phyloP scores from a whole-genome alignment of 208 protist genomes.

The Wallacemonas sp. region DNA sequence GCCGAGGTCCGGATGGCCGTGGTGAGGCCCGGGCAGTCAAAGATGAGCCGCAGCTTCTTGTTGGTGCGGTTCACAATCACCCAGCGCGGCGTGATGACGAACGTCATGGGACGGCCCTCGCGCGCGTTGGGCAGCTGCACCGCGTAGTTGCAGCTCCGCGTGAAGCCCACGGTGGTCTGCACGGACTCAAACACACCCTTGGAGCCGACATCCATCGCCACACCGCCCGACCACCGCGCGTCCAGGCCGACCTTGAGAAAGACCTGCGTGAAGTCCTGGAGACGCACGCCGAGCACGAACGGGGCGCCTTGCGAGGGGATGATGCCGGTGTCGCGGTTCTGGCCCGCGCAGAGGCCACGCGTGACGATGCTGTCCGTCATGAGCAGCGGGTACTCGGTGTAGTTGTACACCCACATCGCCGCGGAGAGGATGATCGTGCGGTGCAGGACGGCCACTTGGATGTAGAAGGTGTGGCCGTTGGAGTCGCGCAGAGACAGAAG shows the following conservation, averaged over 20 bases:
- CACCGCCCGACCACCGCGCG: slow-evolving; percentile 57
- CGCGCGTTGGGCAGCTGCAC: slow-evolving; percentile 72
- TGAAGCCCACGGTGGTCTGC: slow-evolving; percentile 36
- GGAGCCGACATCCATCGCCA: slow-evolving; percentile 63
- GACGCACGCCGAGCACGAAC: slow-evolving; percentile 66
- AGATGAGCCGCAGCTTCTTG: slow-evolving; percentile 61
- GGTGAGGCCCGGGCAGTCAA: slow-evolving; percentile 44
- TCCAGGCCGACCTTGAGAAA: slow-evolving; percentile 74
- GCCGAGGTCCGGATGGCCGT: slow-evolving; percentile 27
- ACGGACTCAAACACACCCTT: slow-evolving; percentile 64
- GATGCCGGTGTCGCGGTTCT: slow-evolving; percentile 63
- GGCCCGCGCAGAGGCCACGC: slow-evolving; percentile 54
- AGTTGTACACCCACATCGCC: slow-evolving; percentile 77
- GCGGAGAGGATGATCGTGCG: slow-evolving; percentile 76
- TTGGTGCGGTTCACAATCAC: slow-evolving; percentile 73
- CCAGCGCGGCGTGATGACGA: slow-evolving; percentile 79
- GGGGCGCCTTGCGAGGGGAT: slow-evolving; percentile 74
- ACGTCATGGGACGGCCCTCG: slow-evolving; percentile 60
- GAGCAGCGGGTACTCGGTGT: slow-evolving; percentile 78
- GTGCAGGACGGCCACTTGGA: slow-evolving; percentile 65
- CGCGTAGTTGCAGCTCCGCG: slow-evolving; percentile 79
- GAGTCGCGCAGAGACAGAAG: slow-evolving; percentile 50
- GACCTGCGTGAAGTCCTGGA: slow-evolving; percentile 52
- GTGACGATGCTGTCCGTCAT: slow-evolving; percentile 53
- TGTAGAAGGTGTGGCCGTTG: slow-evolving; percentile 60